Percentiles rank a stretch among this genome's conserved stretches.
These are phyloP conservation scores for Seiridium cupressi DNA, from an alignment of 2,329 filamentous ascomycete species.

Conservation along the genomic window DNA sequence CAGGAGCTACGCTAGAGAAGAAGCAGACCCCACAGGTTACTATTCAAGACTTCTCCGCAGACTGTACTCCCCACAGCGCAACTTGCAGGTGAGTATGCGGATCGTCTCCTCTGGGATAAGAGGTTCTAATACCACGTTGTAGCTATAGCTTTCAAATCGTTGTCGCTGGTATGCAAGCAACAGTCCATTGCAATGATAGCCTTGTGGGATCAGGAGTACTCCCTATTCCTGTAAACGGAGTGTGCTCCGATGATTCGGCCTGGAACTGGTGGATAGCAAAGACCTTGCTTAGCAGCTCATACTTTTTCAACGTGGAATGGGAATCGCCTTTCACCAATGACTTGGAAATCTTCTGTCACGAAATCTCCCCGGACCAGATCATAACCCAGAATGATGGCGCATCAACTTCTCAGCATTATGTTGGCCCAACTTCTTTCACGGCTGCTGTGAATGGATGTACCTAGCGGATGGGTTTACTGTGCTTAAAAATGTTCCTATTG, in stretches of 20 bases:
- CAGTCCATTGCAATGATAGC: neutral
- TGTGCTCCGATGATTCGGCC: neutral
- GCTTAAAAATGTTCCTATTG: too few species aligned
- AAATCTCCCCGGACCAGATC: neutral
- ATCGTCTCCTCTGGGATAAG: neutral
- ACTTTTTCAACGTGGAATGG: neutral
- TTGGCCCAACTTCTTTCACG: neutral
- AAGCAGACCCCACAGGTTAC: neutral
- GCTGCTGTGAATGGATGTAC: neutral
- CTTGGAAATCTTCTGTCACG: neutral
- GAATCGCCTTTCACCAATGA: neutral
- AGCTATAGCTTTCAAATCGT: neutral
- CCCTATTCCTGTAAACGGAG: neutral
- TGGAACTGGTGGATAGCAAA: neutral
- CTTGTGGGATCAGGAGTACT: neutral
- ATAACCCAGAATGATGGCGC: neutral
- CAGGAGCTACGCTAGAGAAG: neutral
- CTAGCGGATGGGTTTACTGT: neutral
- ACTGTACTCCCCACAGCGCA: neutral
- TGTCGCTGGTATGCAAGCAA: neutral
- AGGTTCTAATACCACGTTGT: neutral
- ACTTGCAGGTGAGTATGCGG: neutral
- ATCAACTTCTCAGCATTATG: neutral
- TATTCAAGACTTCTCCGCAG: neutral
- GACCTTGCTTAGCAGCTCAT: neutral